Percentiles rank a stretch among this genome's conserved stretches.
Conservation (phyloP, 306 rosid species). For the Trifolium pratense region DNA sequence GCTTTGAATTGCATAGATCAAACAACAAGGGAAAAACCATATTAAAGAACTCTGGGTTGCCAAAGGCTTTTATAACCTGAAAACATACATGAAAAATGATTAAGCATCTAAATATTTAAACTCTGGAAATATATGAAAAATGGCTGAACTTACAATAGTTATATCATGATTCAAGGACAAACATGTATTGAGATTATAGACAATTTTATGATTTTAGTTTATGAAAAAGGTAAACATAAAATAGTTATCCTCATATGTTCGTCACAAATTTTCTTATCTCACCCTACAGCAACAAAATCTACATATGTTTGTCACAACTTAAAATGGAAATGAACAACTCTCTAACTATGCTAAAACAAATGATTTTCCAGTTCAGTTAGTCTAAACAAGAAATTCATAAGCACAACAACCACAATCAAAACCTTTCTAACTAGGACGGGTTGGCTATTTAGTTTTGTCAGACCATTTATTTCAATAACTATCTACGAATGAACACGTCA, state of each 20-base stretch:
- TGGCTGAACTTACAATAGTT: slow-evolving; percentile 4
- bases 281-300: not conserved
- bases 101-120: slow-evolving; percentile 30
- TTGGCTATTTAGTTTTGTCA: not conserved
- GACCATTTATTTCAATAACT: not conserved
- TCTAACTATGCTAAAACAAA: no score
- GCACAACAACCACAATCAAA: not conserved
- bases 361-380: no score
- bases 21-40: slow-evolving; percentile 70
- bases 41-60: slow-evolving; percentile 76
- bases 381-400: not conserved
- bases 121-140: slow-evolving; percentile 14
- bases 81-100: slow-evolving; percentile 42
- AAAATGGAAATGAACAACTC: not conserved
- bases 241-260: not conserved
- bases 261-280: not conserved
- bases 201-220: not conserved
- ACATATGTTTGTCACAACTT: no score
- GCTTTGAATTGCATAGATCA: slow-evolving; percentile 59
- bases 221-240: not conserved
- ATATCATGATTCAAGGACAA: slow-evolving; percentile 32
- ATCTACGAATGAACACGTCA: not conserved
- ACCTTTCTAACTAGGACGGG: not conserved
- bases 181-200: not conserved
- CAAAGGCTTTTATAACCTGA: slow-evolving; percentile 91